Conservation (phyloP, 805 yeast genomes). For the Metschnikowia borealis region DNA sequence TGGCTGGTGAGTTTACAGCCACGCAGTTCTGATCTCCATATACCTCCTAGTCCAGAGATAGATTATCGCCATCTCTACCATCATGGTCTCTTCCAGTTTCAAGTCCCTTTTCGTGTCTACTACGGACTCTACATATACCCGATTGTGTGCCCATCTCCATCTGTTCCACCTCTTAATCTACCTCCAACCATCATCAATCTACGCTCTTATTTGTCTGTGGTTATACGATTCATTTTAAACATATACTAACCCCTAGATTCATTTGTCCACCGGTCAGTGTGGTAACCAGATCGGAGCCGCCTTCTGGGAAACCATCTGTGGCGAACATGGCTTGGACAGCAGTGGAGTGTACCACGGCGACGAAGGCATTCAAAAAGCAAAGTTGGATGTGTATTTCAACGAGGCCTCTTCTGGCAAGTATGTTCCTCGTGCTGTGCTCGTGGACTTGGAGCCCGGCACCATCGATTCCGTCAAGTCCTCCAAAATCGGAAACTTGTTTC, state of each 20-base stretch:
- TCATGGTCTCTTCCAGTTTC: too few species aligned
- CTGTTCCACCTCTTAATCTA: too few species aligned
- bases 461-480: slow-evolving; percentile 81
- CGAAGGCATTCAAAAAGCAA: slow-evolving; percentile 44
- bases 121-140: too few species aligned
- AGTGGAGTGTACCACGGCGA: slow-evolving; percentile 62
- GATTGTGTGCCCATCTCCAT: too few species aligned
- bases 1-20: too few species aligned
- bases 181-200: too few species aligned
- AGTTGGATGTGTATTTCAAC: slow-evolving; percentile 79
- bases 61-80: too few species aligned
- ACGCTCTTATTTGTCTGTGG: too few species aligned
- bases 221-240: background rate
- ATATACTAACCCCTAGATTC: slow-evolving; percentile 53
- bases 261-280: slow-evolving; percentile 96
- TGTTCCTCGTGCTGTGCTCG: slow-evolving; percentile 90
- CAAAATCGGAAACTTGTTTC: slow-evolving; percentile 76
- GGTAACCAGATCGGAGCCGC: slow-evolving; percentile 98
- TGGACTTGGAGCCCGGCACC: slow-evolving; percentile 93
- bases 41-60: too few species aligned
- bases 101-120: too few species aligned
- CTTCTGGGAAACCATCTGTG: slow-evolving; percentile 89
- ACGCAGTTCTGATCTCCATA: too few species aligned
- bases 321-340: slow-evolving; percentile 77
- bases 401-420: slow-evolving; percentile 85